A percentile compares a stretch with the other conserved stretches of the same genome.
Conservation (phyloP, 2,329 filamentous ascomycete species). For the Colletotrichum horii region DNA sequence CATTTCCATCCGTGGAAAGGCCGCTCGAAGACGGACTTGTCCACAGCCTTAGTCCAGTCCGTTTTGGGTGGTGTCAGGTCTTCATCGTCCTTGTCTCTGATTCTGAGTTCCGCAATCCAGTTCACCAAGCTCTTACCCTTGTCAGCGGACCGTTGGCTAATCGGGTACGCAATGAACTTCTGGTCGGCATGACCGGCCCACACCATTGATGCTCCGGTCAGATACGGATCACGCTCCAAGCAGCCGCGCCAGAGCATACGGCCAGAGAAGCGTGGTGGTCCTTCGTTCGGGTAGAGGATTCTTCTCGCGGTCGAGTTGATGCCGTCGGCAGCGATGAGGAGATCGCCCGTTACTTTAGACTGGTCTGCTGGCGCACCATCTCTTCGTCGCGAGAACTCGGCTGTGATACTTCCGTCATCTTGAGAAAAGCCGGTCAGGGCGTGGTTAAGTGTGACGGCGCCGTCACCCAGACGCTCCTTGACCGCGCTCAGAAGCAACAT, state of each 20-base stretch:
- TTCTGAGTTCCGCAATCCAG: constrained; percentile 12
- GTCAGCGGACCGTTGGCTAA: constrained; percentile 1
- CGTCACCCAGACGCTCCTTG: not conserved
- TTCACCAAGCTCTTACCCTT: constrained; percentile 5
- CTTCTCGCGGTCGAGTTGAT: constrained; percentile 11
- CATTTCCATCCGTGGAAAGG: constrained; percentile 1
- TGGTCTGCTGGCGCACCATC: not conserved
- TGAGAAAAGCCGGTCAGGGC: constrained; percentile 4
- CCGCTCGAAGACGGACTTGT: not conserved
- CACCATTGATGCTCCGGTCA: constrained; percentile 9
- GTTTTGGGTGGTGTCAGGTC: constrained; percentile 2
- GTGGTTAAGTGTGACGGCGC: not conserved
- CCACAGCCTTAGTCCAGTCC: constrained; percentile 3
- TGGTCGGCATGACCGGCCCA: constrained; percentile 15
- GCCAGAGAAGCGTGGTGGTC: constrained; percentile 2
- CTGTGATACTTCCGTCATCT: not conserved
- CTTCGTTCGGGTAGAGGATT: constrained; percentile 1
- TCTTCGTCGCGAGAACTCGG: not conserved
- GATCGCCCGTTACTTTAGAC: not conserved
- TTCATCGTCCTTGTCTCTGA: not conserved
- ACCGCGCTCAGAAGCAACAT: constrained; percentile 11
- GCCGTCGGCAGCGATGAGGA: constrained; percentile 11
- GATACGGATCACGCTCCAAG: not conserved
- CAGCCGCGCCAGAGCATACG: constrained; percentile 14
- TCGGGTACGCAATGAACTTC: constrained; percentile 15